A percentile compares a stretch with the other conserved stretches of the same genome.
Conservation (phyloP, 2,329 filamentous ascomycete species). For the Nemania sp. region DNA sequence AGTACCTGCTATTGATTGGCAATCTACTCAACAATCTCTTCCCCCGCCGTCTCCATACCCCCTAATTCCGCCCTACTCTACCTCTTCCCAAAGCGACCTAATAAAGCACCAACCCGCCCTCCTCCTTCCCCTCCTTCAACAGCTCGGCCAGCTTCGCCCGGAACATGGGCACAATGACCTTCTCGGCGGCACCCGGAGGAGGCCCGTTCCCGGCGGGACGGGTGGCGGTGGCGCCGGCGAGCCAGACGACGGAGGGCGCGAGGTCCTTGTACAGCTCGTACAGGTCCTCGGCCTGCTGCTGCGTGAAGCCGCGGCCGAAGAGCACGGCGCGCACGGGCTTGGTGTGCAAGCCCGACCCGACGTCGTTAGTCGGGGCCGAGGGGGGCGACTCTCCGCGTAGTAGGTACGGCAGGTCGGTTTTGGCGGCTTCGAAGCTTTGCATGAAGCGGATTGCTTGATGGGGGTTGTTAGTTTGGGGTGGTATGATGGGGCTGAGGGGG, state of each 20-base stretch:
- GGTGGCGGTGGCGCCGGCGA: conserved; percentile 24
- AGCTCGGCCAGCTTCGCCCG: conserved; percentile 18
- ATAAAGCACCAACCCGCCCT: conserved; percentile 29
- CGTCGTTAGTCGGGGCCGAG: conserved; percentile 23
- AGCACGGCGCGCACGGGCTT: conserved; percentile 31
- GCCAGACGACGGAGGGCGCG: conserved; percentile 24
- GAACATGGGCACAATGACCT: conserved; percentile 9
- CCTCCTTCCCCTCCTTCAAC: not conserved
- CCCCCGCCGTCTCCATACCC: not conserved
- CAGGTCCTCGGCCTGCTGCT: conserved; percentile 31
- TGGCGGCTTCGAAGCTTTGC: conserved; percentile 27
- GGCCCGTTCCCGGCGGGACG: not conserved
- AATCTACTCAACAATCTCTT: not conserved
- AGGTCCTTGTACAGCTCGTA: not conserved
- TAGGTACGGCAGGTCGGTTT: conserved; percentile 35
- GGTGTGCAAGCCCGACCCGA: conserved; percentile 26
- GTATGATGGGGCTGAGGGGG: not conserved
- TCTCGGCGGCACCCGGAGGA: conserved; percentile 20
- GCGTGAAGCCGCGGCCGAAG: conserved; percentile 38
- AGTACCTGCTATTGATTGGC: too few relatives aligned
- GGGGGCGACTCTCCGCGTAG: conserved; percentile 30
- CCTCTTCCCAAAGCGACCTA: not conserved
- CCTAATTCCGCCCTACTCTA: too few relatives aligned
- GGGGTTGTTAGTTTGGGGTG: not conserved
- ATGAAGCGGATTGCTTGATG: conserved; percentile 40